A percentile compares a stretch with the other conserved stretches of the same genome.
Conservation (phyloP, 2,329 filamentous ascomycete species). For the Xylariaceae sp. region DNA sequence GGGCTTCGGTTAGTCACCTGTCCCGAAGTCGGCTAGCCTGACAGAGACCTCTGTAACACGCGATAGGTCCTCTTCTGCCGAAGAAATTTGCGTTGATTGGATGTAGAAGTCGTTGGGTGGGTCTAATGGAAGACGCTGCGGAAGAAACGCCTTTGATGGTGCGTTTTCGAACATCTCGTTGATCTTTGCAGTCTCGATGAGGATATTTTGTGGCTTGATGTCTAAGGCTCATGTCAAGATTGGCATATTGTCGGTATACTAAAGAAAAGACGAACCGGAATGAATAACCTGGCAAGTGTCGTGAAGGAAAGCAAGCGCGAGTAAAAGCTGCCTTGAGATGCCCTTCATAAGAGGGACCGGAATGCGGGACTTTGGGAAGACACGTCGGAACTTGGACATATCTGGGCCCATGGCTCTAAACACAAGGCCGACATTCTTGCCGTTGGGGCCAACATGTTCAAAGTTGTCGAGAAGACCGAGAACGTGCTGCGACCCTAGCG, state of each 20-base stretch:
- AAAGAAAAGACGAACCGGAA: background rate
- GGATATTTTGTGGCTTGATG: background rate
- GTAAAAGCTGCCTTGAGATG: background rate
- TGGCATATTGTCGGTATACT: too few species aligned
- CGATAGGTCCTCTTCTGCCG: background rate
- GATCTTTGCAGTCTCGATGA: background rate
- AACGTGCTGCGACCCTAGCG: background rate
- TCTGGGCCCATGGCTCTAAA: background rate
- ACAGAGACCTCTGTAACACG: background rate
- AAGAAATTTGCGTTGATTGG: background rate
- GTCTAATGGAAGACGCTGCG: background rate
- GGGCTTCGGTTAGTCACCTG: too few species aligned
- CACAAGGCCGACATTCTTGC: background rate
- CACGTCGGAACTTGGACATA: background rate
- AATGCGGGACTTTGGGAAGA: background rate
- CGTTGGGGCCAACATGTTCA: background rate
- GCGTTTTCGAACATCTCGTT: constrained; percentile 1
- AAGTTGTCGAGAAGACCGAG: background rate
- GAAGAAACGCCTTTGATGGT: background rate
- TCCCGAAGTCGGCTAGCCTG: background rate
- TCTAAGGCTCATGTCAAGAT: too few species aligned
- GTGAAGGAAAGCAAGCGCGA: constrained; percentile 1
- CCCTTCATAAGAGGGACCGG: background rate
- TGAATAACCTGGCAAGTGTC: constrained; percentile 1
- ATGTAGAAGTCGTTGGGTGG: background rate